A percentile compares a stretch with the other conserved stretches of the same genome.
phyloP scores from a whole-genome alignment of 768 basidiomycete species.

The Termitomyces eurrhizus region DNA sequence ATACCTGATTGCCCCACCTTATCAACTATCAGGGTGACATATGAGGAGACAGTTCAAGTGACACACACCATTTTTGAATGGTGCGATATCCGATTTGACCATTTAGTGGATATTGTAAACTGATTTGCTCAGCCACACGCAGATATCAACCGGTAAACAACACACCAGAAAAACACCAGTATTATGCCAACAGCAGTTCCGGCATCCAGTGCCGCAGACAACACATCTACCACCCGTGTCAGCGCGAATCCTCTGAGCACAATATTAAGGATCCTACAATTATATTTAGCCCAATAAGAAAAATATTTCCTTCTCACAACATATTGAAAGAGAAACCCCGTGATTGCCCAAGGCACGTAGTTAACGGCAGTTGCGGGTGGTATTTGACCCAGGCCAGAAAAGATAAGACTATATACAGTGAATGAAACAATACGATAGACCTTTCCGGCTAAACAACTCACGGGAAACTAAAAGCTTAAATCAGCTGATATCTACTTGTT shows the following conservation, averaged over 20 bases:
- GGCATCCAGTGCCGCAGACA: conserved; percentile 73
- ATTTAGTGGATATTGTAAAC: conserved; percentile 42
- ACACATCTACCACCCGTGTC: conserved; percentile 43
- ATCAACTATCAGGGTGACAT: not conserved
- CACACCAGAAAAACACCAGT: conserved; percentile 66
- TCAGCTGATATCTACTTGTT: not conserved
- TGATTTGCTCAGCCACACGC: conserved; percentile 7
- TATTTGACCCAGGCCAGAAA: conserved; percentile 63
- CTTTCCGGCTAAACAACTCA: conserved; percentile 21
- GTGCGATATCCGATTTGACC: conserved; percentile 33
- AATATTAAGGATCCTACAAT: conserved; percentile 43
- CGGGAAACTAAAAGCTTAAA: conserved; percentile 37
- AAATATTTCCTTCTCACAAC: conserved; percentile 64
- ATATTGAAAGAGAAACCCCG: conserved; percentile 77
- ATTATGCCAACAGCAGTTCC: conserved; percentile 66
- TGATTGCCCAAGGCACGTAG: conserved; percentile 74
- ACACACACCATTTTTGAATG: conserved; percentile 33
- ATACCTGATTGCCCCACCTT: conserved; percentile 27
- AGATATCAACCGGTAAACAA: conserved; percentile 6
- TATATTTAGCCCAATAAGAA: conserved; percentile 75
- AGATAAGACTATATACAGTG: conserved; percentile 46
- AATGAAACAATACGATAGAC: not conserved
- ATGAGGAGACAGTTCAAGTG: not conserved
- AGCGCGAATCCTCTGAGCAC: not conserved
- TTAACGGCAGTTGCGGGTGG: conserved; percentile 86